Evolutionary conservation across 2,329 filamentous ascomycete genomes (phyloP), one percentile per base, ranked within the genome.

Genomic region (Fusarium sp.): DNA sequence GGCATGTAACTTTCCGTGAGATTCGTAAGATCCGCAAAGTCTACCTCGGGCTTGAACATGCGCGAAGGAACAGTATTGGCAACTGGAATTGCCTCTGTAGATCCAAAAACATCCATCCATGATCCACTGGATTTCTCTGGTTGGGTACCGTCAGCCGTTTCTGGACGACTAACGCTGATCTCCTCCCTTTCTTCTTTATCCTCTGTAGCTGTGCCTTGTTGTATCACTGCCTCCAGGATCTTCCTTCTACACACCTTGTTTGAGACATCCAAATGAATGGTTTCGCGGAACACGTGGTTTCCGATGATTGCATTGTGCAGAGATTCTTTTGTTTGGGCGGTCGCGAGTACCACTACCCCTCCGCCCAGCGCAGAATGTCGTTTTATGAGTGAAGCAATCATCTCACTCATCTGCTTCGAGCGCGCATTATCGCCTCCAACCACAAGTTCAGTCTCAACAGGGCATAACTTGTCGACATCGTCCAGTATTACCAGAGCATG

Each of bases 371-470:
- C 90, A 79, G 95, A 97, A 79, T 95, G 95, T 78, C 98, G 92
- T 64, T 91, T 90, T 2, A 95, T 93, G 72, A 96, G 91, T 2
- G 92, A 90, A 78, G 93, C 92, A 10, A 99, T 88, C 2, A 94
- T 90, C 81, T 99, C 96, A 79, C 95, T 97, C 65, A 98, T 90
- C 77, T 98, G 95, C 38, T 94, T 90, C 80, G 95, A 98, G 71
- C 95, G 90, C 22, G 94, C 94, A 78, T 98, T 98, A 75, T 98
- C 95, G 65, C 95, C 95, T 70, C 94, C 94, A 9, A 97, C 93
- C 81, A 98, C 94, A 18, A 98, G 87, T 80, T 99, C 96, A 0
- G 95, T 98, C 82, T 99, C 96, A 2, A 91, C 92, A 0, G 96
- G 95, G 79, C 95, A 98, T 3, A 99, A 86, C 78, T 94, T 94